phyloP scores from a whole-genome alignment of 352 stramenopile genomes.

The Albugo laibachii region DNA sequence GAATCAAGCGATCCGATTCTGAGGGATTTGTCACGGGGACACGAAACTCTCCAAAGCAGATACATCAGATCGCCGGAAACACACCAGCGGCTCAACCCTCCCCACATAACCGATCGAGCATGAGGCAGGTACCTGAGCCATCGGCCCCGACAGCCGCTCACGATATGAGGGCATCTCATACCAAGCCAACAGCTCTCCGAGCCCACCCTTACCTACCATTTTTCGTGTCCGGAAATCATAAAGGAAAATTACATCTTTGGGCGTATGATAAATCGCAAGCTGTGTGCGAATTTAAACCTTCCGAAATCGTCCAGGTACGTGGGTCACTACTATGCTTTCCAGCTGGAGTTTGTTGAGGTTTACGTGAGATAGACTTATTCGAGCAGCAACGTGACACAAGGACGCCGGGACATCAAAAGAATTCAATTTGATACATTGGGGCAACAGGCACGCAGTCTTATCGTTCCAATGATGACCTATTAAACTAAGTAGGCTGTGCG shows the following conservation, averaged over 20 bases:
- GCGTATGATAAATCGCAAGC: conserved; percentile 35
- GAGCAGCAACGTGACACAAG: conserved; percentile 30
- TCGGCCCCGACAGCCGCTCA: neutral
- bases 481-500: conserved; percentile 1
- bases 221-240: conserved; percentile 65
- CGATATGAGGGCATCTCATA: conserved; percentile 35
- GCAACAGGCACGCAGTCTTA: conserved; percentile 25
- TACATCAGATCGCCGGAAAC: too few relatives aligned
- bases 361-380: conserved; percentile 23
- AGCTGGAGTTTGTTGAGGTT: too few relatives aligned
- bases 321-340: too few relatives aligned
- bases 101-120: too few relatives aligned
- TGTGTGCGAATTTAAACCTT: conserved; percentile 45
- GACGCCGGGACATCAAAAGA: conserved; percentile 43
- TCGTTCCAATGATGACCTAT: neutral
- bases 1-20: too few relatives aligned
- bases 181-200: conserved; percentile 52
- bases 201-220: conserved; percentile 60
- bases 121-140: too few relatives aligned
- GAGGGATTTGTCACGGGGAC: too few relatives aligned
- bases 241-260: conserved; percentile 65
- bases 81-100: too few relatives aligned
- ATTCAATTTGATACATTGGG: conserved; percentile 62
- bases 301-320: conserved; percentile 39
- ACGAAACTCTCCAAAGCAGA: too few relatives aligned